Percentiles rank a stretch among this genome's conserved stretches.
Evolutionary conservation across 208 protist genomes (phyloP).

Genomic region (Crithidia brevicula): DNA sequence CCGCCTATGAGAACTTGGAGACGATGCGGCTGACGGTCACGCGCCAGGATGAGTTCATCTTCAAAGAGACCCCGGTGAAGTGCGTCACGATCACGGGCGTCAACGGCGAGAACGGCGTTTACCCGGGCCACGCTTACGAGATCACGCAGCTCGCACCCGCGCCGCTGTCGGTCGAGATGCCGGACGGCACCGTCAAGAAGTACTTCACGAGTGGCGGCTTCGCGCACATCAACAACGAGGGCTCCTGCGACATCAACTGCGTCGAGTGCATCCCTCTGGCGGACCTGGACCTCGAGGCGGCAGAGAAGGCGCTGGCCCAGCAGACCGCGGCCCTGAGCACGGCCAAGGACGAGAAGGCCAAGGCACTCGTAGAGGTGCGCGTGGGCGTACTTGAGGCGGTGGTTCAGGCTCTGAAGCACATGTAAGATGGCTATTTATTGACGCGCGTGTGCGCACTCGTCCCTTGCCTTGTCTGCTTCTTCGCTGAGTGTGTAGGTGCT

Average conservation of each 20-base stretch:
- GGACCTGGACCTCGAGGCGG: conserved; percentile 75
- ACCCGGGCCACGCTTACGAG: conserved; percentile 89
- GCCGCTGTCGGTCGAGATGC: conserved; percentile 77
- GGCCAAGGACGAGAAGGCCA: conserved; percentile 86
- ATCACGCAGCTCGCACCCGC: conserved; percentile 82
- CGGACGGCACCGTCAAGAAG: conserved; percentile 75
- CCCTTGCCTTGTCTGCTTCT: not conserved
- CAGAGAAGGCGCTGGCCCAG: conserved; percentile 84
- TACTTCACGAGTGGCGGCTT: conserved; percentile 91
- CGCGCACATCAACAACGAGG: conserved; percentile 93
- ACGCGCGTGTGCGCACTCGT: not conserved
- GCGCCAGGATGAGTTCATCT: conserved; percentile 91
- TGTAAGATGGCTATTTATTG: conserved; percentile 12
- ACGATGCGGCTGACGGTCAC: conserved; percentile 87
- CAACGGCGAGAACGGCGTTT: conserved; percentile 88
- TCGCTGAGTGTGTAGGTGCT: no score
- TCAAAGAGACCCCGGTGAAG: conserved; percentile 80
- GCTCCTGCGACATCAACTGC: conserved; percentile 91
- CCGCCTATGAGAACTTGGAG: conserved; percentile 81
- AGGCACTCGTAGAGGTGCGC: conserved; percentile 82
- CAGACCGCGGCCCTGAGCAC: conserved; percentile 57
- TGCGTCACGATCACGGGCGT: conserved; percentile 79
- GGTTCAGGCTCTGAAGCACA: conserved; percentile 61
- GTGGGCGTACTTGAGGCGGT: conserved; percentile 79
- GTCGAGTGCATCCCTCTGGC: conserved; percentile 86